A percentile compares a stretch with the other conserved stretches of the same genome.
Conservation (phyloP, 208 protist species). For the Acanthamoeba sp. region DNA sequence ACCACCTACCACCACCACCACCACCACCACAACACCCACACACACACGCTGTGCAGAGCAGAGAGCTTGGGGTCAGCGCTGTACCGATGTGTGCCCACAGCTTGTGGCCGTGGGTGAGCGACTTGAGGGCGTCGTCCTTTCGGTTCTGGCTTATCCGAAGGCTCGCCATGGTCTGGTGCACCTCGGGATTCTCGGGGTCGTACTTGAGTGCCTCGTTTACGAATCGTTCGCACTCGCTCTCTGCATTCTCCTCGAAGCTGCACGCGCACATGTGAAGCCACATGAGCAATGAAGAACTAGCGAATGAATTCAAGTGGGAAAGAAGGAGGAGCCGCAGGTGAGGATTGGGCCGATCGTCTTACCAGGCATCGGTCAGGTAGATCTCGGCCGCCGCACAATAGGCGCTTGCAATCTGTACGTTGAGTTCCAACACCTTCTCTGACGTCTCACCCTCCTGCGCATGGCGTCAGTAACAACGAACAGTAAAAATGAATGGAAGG, state of each 20-base stretch:
- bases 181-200: constrained; percentile 34
- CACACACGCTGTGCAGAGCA: not conserved
- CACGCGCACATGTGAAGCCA: not conserved
- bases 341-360: too few species aligned
- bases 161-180: constrained; percentile 65
- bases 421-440: constrained; percentile 47
- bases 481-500: too few species aligned
- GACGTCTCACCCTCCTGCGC: not conserved
- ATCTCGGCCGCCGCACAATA: constrained; percentile 51
- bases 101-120: not conserved
- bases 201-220: constrained; percentile 49
- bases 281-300: not conserved
- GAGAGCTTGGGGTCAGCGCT: not conserved
- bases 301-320: too few species aligned
- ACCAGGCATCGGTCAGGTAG: constrained; percentile 60
- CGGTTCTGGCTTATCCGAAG: constrained; percentile 49
- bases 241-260: constrained; percentile 65
- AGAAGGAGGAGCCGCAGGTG: too few species aligned
- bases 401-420: constrained; percentile 49
- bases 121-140: constrained; percentile 1
- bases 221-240: constrained; percentile 50
- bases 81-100: constrained; percentile 43
- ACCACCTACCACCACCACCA: too few species aligned
- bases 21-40: too few species aligned
- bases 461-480: too few species aligned